These are phyloP conservation scores for Apophysomyces elegans DNA, from an alignment of 371 early-diverging fungal species.

Conservation along the genomic window DNA sequence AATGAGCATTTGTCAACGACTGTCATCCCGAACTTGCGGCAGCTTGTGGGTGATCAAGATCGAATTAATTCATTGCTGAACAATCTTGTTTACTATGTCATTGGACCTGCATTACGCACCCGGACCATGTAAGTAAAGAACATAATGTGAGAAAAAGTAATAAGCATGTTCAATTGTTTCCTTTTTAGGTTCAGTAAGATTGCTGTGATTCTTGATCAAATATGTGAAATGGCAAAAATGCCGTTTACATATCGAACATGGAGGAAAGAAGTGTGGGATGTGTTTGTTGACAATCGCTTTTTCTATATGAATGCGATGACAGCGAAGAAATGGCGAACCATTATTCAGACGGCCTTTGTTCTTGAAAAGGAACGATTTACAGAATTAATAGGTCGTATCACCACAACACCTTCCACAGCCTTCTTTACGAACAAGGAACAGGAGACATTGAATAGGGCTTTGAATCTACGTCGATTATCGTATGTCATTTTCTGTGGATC, in stretches of 20 bases:
- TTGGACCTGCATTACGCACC: slow-evolving; percentile 72
- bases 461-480: slow-evolving; percentile 76
- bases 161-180: not conserved
- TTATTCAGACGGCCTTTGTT: slow-evolving; percentile 68
- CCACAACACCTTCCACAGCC: slow-evolving; percentile 70
- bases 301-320: slow-evolving; percentile 62
- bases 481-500: slow-evolving; percentile 80
- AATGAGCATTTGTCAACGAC: slow-evolving; percentile 48
- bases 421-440: slow-evolving; percentile 86
- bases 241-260: slow-evolving; percentile 71
- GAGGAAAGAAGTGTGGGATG: slow-evolving; percentile 85
- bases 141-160: not conserved
- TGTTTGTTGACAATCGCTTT: slow-evolving; percentile 75
- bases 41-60: slow-evolving; percentile 75
- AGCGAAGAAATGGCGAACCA: slow-evolving; percentile 66
- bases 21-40: slow-evolving; percentile 72
- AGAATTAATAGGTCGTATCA: slow-evolving; percentile 76
- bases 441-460: slow-evolving; percentile 72
- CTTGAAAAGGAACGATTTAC: slow-evolving; percentile 76
- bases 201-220: slow-evolving; percentile 46
- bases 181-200: slow-evolving; percentile 34
- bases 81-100: slow-evolving; percentile 82
- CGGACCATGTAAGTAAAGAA: slow-evolving; percentile 37
- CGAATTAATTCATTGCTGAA: slow-evolving; percentile 64
- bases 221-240: slow-evolving; percentile 65